Evolutionary conservation across 148 eudicot species (phyloP).

Genomic region (Rhododendron mucronatum): DNA sequence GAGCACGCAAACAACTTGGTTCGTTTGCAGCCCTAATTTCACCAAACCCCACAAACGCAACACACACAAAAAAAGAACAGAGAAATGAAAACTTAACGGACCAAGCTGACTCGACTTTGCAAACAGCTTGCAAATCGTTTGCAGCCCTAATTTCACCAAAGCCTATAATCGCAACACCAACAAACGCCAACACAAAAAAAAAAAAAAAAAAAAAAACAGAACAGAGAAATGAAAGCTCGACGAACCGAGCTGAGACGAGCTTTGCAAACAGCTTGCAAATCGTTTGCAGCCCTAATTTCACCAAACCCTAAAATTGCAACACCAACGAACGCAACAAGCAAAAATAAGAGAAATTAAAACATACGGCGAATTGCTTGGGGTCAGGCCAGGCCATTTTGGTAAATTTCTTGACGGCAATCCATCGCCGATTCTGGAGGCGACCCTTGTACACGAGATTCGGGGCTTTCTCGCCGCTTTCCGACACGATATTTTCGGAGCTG

Average conservation of each 20-base stretch:
- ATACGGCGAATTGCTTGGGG: slow-evolving; percentile 83
- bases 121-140: background rate
- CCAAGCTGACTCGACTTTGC: background rate
- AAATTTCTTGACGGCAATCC: slow-evolving; percentile 85
- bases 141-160: slow-evolving; percentile 5
- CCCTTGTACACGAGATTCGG: slow-evolving; percentile 78
- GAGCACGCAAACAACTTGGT: background rate
- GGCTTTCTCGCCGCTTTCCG: slow-evolving; percentile 82
- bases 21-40: background rate
- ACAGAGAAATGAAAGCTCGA: background rate
- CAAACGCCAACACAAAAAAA: background rate
- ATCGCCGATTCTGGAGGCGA: slow-evolving; percentile 52
- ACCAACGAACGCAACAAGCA: background rate
- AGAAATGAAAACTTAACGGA: background rate
- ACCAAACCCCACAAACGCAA: background rate
- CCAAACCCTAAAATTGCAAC: background rate
- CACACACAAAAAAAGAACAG: background rate
- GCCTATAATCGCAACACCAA: background rate
- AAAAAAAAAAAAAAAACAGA: background rate
- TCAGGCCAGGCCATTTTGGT: slow-evolving; percentile 95
- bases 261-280: background rate
- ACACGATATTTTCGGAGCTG: slow-evolving; percentile 63
- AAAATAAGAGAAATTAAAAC: background rate
- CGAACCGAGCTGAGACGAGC: background rate
- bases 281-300: slow-evolving; percentile 1